phyloP scores from a whole-genome alignment of 2,329 filamentous ascomycete species.

The Periconia digitata region DNA sequence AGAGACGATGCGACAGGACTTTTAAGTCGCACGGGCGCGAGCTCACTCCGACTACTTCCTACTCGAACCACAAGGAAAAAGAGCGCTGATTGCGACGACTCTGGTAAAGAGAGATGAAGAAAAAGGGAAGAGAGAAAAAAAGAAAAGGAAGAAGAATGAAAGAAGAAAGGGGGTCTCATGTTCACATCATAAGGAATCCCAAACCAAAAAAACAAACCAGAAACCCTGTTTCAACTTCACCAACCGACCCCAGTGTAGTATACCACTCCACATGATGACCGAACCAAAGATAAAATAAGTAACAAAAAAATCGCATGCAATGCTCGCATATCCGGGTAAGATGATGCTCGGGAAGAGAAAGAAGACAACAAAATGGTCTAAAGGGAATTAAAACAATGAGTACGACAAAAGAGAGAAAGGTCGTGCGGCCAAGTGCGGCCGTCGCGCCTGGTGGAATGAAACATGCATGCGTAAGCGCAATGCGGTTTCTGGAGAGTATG shows the following conservation, averaged over 20 bases:
- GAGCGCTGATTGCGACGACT: not conserved
- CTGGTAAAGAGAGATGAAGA: not conserved
- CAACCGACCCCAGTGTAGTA: not conserved
- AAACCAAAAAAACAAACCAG: not conserved
- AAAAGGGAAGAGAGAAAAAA: not conserved
- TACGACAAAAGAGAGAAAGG: slow-evolving; percentile 21
- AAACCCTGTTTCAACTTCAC: not conserved
- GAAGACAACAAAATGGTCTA: slow-evolving; percentile 21
- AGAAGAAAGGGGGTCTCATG: slow-evolving; percentile 18
- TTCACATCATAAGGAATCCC: slow-evolving; percentile 11
- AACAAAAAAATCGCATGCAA: slow-evolving; percentile 24
- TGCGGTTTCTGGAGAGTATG: slow-evolving; percentile 21
- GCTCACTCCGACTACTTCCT: too few species aligned
- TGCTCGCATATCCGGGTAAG: slow-evolving; percentile 22
- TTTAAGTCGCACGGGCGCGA: too few species aligned
- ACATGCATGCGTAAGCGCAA: not conserved
- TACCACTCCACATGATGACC: not conserved
- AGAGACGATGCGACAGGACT: too few species aligned
- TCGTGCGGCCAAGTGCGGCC: slow-evolving; percentile 22
- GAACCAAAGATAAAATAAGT: slow-evolving; percentile 6
- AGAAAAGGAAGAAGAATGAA: not conserved
- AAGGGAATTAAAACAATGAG: slow-evolving; percentile 26
- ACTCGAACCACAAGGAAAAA: not conserved
- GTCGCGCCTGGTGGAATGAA: slow-evolving; percentile 17
- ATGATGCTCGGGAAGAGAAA: slow-evolving; percentile 12